phyloP scores from a whole-genome alignment of 106 monocot species.

The Dioscorea dumetorum region DNA sequence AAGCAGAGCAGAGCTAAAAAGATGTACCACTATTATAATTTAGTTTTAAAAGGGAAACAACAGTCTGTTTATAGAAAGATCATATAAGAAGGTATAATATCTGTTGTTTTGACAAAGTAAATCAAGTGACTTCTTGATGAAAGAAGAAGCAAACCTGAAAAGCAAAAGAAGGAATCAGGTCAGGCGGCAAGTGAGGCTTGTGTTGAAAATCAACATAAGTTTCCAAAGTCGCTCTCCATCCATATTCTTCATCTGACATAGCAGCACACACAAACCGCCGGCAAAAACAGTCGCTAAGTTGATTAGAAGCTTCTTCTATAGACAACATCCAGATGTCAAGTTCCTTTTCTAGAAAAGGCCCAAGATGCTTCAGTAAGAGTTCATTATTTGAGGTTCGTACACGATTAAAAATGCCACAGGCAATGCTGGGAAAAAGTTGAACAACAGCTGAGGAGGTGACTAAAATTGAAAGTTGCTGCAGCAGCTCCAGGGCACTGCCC shows the following conservation, averaged over 20 bases:
- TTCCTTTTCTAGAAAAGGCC: conserved; percentile 11
- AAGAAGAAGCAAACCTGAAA: conserved; percentile 29
- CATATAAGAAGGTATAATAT: too few species aligned
- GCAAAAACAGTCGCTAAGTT: conserved; percentile 22
- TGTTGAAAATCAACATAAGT: background rate
- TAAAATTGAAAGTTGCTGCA: conserved; percentile 31
- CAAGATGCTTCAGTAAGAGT: background rate
- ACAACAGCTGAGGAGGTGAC: conserved; percentile 22
- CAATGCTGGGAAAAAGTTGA: conserved; percentile 25
- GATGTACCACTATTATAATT: too few species aligned
- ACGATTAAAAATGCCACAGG: conserved; percentile 4
- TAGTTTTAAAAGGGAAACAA: too few species aligned
- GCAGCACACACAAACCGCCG: conserved; percentile 21
- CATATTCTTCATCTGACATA: conserved; percentile 11
- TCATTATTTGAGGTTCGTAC: background rate
- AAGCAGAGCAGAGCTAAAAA: too few species aligned
- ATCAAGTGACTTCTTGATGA: background rate
- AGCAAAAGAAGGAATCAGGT: conserved; percentile 32
- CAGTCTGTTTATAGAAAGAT: too few species aligned
- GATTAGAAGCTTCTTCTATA: conserved; percentile 25
- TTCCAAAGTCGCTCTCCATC: conserved; percentile 6
- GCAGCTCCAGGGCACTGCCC: conserved; percentile 11
- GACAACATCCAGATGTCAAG: conserved; percentile 17
- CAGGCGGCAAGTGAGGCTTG: conserved; percentile 3
- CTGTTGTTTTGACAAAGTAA: too few species aligned